phyloP scores from a whole-genome alignment of 306 rosid species.

The Inga leiocalycina region DNA sequence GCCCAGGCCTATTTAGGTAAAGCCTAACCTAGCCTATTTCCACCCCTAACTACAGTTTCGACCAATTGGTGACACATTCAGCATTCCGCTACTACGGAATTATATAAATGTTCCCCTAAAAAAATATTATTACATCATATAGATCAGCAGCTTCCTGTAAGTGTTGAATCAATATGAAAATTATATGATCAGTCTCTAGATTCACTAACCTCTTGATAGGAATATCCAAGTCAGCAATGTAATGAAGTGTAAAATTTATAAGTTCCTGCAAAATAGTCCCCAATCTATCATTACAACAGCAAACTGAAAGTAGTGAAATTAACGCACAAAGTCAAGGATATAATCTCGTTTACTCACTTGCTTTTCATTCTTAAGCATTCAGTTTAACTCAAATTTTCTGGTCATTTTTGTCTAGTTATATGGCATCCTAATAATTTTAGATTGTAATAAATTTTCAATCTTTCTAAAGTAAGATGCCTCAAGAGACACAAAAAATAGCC shows the following conservation, averaged over 20 bases:
- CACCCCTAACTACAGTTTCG: slow-evolving; percentile 44
- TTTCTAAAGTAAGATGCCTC: not conserved
- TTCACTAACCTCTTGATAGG: slow-evolving; percentile 67
- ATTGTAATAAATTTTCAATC: not conserved
- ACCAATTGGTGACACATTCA: slow-evolving; percentile 94
- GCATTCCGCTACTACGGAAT: slow-evolving; percentile 82
- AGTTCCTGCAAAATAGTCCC: slow-evolving; percentile 50
- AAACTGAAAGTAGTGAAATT: not conserved
- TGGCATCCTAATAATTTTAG: not conserved
- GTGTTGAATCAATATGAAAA: not conserved
- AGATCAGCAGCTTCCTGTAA: slow-evolving; percentile 17
- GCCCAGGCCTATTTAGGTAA: no score
- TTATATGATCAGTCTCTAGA: slow-evolving; percentile 2
- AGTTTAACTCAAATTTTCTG: not conserved
- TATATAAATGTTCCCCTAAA: slow-evolving; percentile 91
- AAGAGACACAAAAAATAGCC: not conserved
- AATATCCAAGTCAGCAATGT: slow-evolving; percentile 76
- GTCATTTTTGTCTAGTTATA: not conserved
- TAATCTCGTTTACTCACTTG: not conserved
- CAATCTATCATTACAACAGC: slow-evolving; percentile 21
- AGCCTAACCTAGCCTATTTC: no score
- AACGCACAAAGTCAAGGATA: not conserved
- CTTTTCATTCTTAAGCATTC: not conserved
- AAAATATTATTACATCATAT: slow-evolving; percentile 4
- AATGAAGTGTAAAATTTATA: slow-evolving; percentile 66